Evolutionary conservation across 371 early-diverging fungal species (phyloP), one percentile per base, ranked within the genome.

Genomic region (Mucor circinelloides): DNA sequence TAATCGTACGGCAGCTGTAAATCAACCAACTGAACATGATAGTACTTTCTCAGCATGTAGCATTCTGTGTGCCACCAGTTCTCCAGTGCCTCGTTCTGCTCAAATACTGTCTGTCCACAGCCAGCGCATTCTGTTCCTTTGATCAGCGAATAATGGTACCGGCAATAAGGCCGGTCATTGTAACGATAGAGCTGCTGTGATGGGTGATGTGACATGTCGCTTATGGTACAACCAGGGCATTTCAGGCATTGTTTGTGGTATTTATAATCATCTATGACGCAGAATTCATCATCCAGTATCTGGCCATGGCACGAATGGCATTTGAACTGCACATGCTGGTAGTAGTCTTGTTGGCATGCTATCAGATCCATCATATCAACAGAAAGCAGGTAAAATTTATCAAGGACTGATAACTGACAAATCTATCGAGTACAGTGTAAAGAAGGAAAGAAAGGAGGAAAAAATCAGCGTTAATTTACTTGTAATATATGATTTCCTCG

Each of bases 11-110:
- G 21, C 19, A 46, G 2, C 12, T 65, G 64, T 23, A 60, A 57
- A 31, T 70, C 64, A 2, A 68, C 68, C 48, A 91, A 59, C 64
- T 85, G 84, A 59, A 92, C 87, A 68, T 90, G 89, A 90, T 90
- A 92, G 68, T 91, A 86, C 87, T 67, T 96, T 79, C 92, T 89
- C 40, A 97, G 93, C 96, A 95, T 95, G 75, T 95, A 97, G 75
- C 97, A 97, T 72, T 95, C 95, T 15, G 95, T 94, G 76, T 97
- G 97, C 97, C 97, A 97, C 97, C 97, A 97, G 52, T 91, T 91
- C 46, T 77, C 87, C 42, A 88, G 87, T 71, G 96, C 93, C 55
- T 95, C 86, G 69, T 81, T 86, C 59, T 92, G 90, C 77, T 93
- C 89, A 59, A 97, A 78, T 21, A 97, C 93, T 19, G 94, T 91